A percentile compares a stretch with the other conserved stretches of the same genome.
These are phyloP conservation scores for Crithidia brevicula DNA, from an alignment of 208 protist genomes.

Conservation along the genomic window DNA sequence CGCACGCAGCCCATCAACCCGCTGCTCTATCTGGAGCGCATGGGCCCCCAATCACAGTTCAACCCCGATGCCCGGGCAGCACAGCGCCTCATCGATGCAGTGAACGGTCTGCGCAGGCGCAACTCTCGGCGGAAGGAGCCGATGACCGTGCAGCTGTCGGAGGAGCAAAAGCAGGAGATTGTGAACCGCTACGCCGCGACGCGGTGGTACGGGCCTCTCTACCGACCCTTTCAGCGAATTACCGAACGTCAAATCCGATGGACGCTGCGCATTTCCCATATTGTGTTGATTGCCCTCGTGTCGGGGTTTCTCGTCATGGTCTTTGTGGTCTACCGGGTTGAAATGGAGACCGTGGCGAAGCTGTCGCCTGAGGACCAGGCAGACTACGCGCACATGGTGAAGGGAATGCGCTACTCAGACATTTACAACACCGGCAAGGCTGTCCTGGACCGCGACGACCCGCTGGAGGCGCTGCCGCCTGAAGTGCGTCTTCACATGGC, in stretches of 20 bases:
- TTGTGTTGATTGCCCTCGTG: slow-evolving; percentile 17
- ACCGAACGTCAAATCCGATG: slow-evolving; percentile 63
- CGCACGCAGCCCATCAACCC: slow-evolving; percentile 19
- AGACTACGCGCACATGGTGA: slow-evolving; percentile 76
- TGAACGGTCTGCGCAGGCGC: slow-evolving; percentile 38
- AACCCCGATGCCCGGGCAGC: slow-evolving; percentile 37
- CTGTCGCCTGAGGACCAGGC: slow-evolving; percentile 60
- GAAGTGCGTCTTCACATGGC: slow-evolving; percentile 59
- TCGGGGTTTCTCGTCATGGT: slow-evolving; percentile 19
- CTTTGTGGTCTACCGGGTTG: slow-evolving; percentile 49
- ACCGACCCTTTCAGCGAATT: slow-evolving; percentile 47
- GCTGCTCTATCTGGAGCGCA: slow-evolving; percentile 11
- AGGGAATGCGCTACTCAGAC: slow-evolving; percentile 75
- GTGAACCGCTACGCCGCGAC: slow-evolving; percentile 54
- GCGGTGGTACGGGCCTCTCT: slow-evolving; percentile 59
- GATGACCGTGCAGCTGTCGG: slow-evolving; percentile 52
- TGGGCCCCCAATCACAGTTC: slow-evolving; percentile 11
- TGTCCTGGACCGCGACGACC: slow-evolving; percentile 65
- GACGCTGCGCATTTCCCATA: slow-evolving; percentile 35
- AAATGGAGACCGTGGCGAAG: slow-evolving; percentile 50
- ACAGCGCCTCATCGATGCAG: slow-evolving; percentile 41
- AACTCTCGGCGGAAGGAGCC: slow-evolving; percentile 14
- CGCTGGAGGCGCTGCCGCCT: slow-evolving; percentile 63
- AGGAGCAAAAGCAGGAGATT: slow-evolving; percentile 64
- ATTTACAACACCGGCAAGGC: slow-evolving; percentile 51